Evolutionary conservation across 1,284 basidiomycete genomes (phyloP).

Genomic region (Ganoderma lucidum): DNA sequence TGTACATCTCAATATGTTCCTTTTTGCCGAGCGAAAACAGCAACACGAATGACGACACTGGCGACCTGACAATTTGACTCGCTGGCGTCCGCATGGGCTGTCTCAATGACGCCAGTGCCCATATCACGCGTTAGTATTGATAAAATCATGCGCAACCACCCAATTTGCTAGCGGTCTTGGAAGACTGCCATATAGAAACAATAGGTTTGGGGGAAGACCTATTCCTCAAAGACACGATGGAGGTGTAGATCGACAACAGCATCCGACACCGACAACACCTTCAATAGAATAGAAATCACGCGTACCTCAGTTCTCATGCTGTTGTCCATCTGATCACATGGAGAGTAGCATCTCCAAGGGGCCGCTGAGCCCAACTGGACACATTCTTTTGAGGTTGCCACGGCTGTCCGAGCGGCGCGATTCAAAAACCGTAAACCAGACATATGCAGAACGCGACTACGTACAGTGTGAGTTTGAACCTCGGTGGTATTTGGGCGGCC

Average conservation of each 20-base stretch:
- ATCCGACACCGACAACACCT: neutral
- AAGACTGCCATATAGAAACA: neutral
- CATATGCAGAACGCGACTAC: neutral
- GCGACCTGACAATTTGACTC: neutral
- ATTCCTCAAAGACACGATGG: neutral
- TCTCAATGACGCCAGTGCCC: neutral
- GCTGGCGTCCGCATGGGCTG: neutral
- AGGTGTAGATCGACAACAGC: neutral
- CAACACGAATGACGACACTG: conserved; percentile 3
- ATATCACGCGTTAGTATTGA: neutral
- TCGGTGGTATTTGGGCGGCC: neutral
- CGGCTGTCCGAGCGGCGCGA: neutral
- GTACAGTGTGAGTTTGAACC: neutral
- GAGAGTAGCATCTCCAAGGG: neutral
- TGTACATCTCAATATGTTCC: neutral
- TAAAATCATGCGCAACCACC: neutral
- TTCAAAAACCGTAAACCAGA: neutral
- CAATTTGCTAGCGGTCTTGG: neutral
- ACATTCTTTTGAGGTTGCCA: neutral
- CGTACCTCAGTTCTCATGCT: neutral
- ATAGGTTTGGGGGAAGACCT: neutral
- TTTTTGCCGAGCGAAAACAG: neutral
- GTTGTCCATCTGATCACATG: neutral
- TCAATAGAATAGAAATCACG: neutral
- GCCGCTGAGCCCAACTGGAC: neutral